These are phyloP conservation scores for Cicer cuneatum DNA, from an alignment of 306 rosid species.

Conservation along the genomic window DNA sequence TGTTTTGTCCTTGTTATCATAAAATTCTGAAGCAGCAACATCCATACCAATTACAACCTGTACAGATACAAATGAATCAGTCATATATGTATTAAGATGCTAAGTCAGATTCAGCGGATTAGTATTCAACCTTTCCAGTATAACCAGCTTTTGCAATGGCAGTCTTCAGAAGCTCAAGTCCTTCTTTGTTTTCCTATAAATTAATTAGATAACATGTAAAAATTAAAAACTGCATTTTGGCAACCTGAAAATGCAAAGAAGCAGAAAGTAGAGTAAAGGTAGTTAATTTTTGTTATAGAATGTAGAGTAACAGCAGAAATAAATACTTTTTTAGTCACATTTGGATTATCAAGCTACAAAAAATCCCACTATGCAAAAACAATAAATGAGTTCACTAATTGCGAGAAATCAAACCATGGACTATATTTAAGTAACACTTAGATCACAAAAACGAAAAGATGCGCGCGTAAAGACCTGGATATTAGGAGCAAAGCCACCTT, in stretches of 20 bases:
- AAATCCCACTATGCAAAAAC: background rate
- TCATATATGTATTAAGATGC: conserved; percentile 20
- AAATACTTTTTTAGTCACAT: background rate
- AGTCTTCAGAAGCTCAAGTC: conserved; percentile 94
- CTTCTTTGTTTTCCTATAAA: conserved; percentile 90
- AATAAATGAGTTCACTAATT: conserved; percentile 23
- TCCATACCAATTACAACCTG: conserved; percentile 99
- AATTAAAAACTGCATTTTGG: background rate
- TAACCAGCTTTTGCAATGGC: conserved; percentile 98
- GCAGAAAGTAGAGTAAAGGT: conserved; percentile 11
- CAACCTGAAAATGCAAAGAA: conserved; percentile 2
- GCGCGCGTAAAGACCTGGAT: conserved; percentile 73
- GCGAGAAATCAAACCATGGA: too few relatives aligned
- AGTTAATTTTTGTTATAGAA: background rate
- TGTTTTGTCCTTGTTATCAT: conserved; percentile 61
- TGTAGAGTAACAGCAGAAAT: background rate
- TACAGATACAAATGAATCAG: conserved; percentile 30
- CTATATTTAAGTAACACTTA: conserved; percentile 4
- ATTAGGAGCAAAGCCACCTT: conserved; percentile 99
- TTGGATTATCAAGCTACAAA: conserved; percentile 4
- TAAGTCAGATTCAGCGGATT: conserved; percentile 7
- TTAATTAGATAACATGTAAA: conserved; percentile 3
- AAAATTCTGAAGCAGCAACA: conserved; percentile 99
- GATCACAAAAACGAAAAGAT: conserved; percentile 28
- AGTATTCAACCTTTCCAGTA: conserved; percentile 71